Conservation (phyloP, 1,284 basidiomycete species). For the Agaricales sp. region DNA sequence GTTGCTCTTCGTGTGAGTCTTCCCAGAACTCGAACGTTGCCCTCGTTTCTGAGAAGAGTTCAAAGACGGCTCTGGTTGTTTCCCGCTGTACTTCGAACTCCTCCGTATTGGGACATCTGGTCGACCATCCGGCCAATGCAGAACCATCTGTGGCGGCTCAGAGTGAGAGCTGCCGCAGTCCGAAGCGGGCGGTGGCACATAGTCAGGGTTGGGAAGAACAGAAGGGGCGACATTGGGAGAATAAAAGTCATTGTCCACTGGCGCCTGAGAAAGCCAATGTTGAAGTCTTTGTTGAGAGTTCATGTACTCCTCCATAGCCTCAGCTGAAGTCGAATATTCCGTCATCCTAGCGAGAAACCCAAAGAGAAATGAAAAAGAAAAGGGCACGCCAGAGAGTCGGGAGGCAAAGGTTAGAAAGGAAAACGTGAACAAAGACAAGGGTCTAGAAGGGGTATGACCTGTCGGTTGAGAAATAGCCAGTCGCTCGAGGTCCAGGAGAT, state of each 20-base stretch:
- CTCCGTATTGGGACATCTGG: background rate
- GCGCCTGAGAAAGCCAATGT: background rate
- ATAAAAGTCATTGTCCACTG: background rate
- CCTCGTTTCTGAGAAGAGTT: background rate
- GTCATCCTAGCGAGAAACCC: background rate
- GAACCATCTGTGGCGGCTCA: background rate
- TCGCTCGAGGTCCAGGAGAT: background rate
- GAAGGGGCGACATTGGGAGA: background rate
- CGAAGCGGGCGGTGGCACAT: background rate
- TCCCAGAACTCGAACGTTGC: background rate
- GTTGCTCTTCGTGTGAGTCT: background rate
- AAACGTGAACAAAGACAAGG: background rate
- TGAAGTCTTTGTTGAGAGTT: background rate
- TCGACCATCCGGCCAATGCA: conserved; percentile 1
- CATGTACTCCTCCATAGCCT: conserved; percentile 1
- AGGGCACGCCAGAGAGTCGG: background rate
- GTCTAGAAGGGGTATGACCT: background rate
- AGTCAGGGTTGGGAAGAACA: background rate
- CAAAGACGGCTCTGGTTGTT: background rate
- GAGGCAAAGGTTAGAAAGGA: background rate
- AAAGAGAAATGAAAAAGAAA: background rate
- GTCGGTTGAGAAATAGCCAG: background rate
- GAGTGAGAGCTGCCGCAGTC: background rate
- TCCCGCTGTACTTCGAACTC: background rate
- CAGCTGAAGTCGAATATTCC: background rate